Evolutionary conservation across 306 rosid genomes (phyloP), one percentile per base, ranked within the genome.

Genomic region (Lathyrus sativus): DNA sequence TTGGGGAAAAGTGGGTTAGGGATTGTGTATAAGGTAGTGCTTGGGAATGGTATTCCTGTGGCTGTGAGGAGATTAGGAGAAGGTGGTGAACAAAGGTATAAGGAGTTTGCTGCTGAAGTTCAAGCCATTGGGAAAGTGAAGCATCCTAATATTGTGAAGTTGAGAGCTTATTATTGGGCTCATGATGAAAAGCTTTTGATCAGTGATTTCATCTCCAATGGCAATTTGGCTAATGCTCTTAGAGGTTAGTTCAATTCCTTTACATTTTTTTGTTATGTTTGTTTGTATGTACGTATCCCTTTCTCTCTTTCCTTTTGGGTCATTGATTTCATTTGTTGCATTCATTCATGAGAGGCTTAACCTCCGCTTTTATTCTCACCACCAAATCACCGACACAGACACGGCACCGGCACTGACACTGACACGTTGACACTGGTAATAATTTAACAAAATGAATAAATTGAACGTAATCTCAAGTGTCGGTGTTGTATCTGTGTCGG

Each of bases 161-260:
- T 95, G 59, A 87, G 96, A 63, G 99, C 99, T 9, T 95, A 90
- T 28, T 95, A 90, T 66, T 95, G 97, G 99, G 99, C 97, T 37
- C 80, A 87, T 11, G 99, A 95, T 64, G 99, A 95, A 79, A 95
- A 95, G 92, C 97, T 95, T 42, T 76, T 95, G 48, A 95, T 95
- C 28, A 90, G 96, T 74, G 97, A 95, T 82, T 95, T 95, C 71
- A 74, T 95, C 76, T 84, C 96, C 61, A 84, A 95, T 75, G 99
- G 97, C 70, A 95, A 85, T 71, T 79, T 95, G 85, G 85, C 86
- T 46, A 70, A 79, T 67, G 92, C 92, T 19, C 90, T 95, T 56
- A 86, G 92, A 58, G 97, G 99, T 95, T 1, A 12, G 71, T 51
- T 41, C 1, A 74, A 81, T 39, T 42, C 55, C 48, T 71, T 50